Evolutionary conservation across 1,139 yeast genomes (phyloP).

Genomic region (Protomyces pachydermus): DNA sequence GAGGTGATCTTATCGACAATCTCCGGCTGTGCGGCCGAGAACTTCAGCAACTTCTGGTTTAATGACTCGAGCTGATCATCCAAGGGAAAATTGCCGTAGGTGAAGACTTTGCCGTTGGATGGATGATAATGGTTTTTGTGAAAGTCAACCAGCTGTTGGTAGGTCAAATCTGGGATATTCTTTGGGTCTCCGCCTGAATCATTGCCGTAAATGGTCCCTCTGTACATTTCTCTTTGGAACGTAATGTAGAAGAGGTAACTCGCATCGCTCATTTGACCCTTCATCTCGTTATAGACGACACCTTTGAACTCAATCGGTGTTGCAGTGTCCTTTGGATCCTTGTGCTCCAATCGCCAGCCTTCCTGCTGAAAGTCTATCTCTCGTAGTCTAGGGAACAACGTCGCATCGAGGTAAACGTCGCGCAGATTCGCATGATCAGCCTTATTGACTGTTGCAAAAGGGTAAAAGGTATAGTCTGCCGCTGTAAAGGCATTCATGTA

Average conservation of each 20-base stretch:
- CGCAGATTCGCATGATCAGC: conserved; percentile 78
- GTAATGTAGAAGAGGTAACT: conserved; percentile 78
- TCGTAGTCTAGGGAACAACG: conserved; percentile 71
- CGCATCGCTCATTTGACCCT: conserved; percentile 87
- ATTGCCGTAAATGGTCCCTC: conserved; percentile 65
- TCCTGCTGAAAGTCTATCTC: conserved; percentile 86
- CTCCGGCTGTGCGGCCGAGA: conserved; percentile 40
- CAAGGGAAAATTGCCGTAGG: conserved; percentile 77
- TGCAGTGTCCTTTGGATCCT: conserved; percentile 50
- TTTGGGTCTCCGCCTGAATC: conserved; percentile 95
- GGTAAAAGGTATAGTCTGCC: conserved; percentile 81
- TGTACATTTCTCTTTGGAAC: conserved; percentile 53
- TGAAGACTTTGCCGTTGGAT: conserved; percentile 76
- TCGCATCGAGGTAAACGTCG: conserved; percentile 84
- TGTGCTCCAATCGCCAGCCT: conserved; percentile 94
- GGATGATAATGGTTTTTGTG: conserved; percentile 80
- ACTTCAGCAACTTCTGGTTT: conserved; percentile 49
- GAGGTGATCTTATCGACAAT: conserved; percentile 34
- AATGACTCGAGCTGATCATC: conserved; percentile 57
- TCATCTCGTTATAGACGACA: conserved; percentile 97
- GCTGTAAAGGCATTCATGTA: conserved; percentile 99
- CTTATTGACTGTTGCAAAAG: conserved; percentile 87
- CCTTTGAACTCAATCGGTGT: conserved; percentile 79
- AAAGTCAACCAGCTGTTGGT: conserved; percentile 70
- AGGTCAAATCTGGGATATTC: conserved; percentile 64